Evolutionary conservation across 148 eudicot genomes (phyloP).

Genomic region (Amaranthus cruentus): DNA sequence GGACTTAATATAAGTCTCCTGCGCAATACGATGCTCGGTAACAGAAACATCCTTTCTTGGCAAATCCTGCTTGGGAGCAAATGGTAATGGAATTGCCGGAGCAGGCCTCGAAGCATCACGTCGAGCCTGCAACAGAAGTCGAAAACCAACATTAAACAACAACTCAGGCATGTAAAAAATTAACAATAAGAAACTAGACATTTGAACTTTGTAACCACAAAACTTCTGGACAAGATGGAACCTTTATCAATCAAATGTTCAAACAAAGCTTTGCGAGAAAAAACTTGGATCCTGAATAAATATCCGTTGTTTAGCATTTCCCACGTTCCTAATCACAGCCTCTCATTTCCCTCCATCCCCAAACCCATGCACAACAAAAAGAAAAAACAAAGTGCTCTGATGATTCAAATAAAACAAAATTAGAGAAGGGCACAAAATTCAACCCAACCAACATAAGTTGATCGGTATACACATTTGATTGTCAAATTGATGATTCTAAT

Average conservation of each 20-base stretch:
- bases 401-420: no score
- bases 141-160: neutral
- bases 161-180: neutral
- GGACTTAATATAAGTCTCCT: conserved; percentile 31
- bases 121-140: conserved; percentile 42
- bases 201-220: neutral
- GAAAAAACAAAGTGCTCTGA: neutral
- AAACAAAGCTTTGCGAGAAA: no score
- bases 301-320: neutral
- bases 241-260: neutral
- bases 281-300: no score
- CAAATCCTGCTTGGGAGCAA: conserved; percentile 47
- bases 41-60: conserved; percentile 44
- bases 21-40: conserved; percentile 30
- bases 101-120: conserved; percentile 34
- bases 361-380: neutral
- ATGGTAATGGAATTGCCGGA: conserved; percentile 43
- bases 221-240: conserved; percentile 4
- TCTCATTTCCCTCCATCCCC: neutral
- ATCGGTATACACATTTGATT: no score
- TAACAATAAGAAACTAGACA: neutral
- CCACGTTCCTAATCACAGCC: neutral
- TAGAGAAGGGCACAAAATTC: no score
- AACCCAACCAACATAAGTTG: no score
- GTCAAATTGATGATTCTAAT: no score